Conservation (phyloP, 768 basidiomycete species). For the Leucocoprinus birnbaumii region DNA sequence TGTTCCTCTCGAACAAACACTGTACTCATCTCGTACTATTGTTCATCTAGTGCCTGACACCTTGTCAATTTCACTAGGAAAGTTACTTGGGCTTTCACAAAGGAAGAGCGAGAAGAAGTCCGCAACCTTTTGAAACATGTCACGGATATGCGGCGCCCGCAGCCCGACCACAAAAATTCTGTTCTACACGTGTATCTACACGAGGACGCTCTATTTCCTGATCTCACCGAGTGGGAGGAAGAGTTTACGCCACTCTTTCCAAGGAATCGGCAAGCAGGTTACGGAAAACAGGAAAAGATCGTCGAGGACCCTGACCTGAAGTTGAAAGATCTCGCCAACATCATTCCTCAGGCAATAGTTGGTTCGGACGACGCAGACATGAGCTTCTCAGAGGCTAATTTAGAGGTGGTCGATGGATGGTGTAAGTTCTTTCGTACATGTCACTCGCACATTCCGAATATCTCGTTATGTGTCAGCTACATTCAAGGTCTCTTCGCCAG, state of each 20-base stretch:
- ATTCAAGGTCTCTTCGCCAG: constrained; percentile 8
- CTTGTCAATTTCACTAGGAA: constrained; percentile 1
- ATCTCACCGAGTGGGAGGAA: constrained; percentile 13
- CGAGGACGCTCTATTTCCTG: constrained; percentile 5
- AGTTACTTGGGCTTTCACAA: not conserved
- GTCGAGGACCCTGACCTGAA: constrained; percentile 13
- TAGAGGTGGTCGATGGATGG: constrained; percentile 65
- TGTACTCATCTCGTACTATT: constrained; percentile 17
- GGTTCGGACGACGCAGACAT: constrained; percentile 32
- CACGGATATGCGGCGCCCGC: constrained; percentile 3
- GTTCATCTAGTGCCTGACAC: not conserved
- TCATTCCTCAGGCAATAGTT: constrained; percentile 6
- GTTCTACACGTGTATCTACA: constrained; percentile 21
- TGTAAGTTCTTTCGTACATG: constrained; percentile 34
- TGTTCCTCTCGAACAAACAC: constrained; percentile 19
- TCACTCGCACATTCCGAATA: not conserved
- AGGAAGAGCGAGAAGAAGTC: constrained; percentile 1
- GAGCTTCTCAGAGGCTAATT: constrained; percentile 44
- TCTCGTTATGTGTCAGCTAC: constrained; percentile 5
- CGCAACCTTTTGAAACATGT: not conserved
- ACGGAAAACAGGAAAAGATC: constrained; percentile 10
- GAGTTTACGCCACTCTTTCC: constrained; percentile 40
- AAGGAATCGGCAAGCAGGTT: constrained; percentile 20
- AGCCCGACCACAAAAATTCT: constrained; percentile 20
- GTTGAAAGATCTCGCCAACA: too few species aligned